These are phyloP conservation scores for Actinomortierella ambigua DNA, from an alignment of 371 early-diverging fungal genomes.

Conservation along the genomic window DNA sequence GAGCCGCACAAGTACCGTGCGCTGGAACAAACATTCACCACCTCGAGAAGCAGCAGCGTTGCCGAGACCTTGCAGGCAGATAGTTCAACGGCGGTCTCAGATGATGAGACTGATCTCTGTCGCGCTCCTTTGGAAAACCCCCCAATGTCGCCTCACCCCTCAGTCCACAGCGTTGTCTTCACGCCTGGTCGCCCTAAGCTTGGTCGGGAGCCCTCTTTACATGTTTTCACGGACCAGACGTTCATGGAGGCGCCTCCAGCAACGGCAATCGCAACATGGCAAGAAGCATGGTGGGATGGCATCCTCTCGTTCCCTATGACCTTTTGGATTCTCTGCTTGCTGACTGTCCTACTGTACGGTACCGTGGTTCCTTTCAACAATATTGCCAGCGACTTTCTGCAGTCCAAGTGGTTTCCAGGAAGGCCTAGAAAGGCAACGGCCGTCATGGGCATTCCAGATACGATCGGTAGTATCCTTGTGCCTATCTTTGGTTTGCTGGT, in stretches of 20 bases:
- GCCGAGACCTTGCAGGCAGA: no score
- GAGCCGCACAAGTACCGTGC: no score
- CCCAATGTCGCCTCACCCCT: conserved; percentile 8
- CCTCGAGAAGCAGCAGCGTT: no score
- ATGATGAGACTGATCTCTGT: conserved; percentile 3
- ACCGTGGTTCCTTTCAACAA: conserved; percentile 68
- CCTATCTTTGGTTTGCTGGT: conserved; percentile 59
- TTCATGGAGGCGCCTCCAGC: no score
- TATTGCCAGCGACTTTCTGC: conserved; percentile 63
- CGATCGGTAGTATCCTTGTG: conserved; percentile 58
- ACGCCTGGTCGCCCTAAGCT: conserved; percentile 18
- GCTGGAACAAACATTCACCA: no score
- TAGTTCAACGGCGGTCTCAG: conserved; percentile 12
- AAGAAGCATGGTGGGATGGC: conserved; percentile 19
- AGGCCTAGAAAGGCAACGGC: conserved; percentile 60
- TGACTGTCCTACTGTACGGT: conserved; percentile 63
- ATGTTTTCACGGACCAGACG: conserved; percentile 20
- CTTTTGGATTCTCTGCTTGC: conserved; percentile 61
- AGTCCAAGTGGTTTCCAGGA: conserved; percentile 65
- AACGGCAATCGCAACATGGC: conserved; percentile 1
- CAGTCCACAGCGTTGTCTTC: conserved; percentile 24
- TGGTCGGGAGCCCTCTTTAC: conserved; percentile 16
- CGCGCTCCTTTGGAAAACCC: not conserved
- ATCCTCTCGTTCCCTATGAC: conserved; percentile 48
- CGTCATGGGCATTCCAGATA: conserved; percentile 68